Percentiles rank a stretch among this genome's conserved stretches.
Conservation (phyloP, 2,329 filamentous ascomycete genomes). For the Teratosphaeria gauchensis region DNA sequence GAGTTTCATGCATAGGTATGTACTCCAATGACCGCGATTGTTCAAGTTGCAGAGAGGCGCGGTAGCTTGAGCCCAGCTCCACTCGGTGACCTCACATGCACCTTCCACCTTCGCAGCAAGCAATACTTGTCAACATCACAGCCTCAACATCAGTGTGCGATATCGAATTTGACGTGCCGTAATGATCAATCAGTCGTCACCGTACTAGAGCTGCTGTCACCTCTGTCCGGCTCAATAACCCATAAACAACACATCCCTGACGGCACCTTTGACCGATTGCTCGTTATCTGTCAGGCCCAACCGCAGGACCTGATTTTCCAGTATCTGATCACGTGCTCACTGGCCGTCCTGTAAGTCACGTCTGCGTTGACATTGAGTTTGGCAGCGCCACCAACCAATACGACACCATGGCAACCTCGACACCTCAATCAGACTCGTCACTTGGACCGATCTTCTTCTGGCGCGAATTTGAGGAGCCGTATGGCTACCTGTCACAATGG, state of each 20-base stretch:
- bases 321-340: too few relatives aligned
- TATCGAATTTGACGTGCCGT: too few relatives aligned
- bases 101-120: background rate
- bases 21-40: background rate
- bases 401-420: background rate
- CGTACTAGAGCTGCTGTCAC: too few relatives aligned
- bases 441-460: constrained; percentile 28
- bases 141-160: background rate
- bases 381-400: background rate
- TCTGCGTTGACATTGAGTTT: background rate
- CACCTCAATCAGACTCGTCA: background rate
- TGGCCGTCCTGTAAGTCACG: background rate
- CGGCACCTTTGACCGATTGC: too few relatives aligned
- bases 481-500: constrained; percentile 57
- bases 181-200: too few relatives aligned
- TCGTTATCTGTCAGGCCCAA: too few relatives aligned
- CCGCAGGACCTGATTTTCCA: too few relatives aligned
- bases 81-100: background rate
- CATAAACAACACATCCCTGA: too few relatives aligned
- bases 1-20: too few relatives aligned
- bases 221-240: too few relatives aligned
- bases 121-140: background rate
- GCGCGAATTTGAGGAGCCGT: constrained; percentile 32
- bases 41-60: background rate
- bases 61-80: background rate